Percentiles rank a stretch among this genome's conserved stretches.
phyloP scores from a whole-genome alignment of 1,284 basidiomycete species.

The Fomitopsis betulina region DNA sequence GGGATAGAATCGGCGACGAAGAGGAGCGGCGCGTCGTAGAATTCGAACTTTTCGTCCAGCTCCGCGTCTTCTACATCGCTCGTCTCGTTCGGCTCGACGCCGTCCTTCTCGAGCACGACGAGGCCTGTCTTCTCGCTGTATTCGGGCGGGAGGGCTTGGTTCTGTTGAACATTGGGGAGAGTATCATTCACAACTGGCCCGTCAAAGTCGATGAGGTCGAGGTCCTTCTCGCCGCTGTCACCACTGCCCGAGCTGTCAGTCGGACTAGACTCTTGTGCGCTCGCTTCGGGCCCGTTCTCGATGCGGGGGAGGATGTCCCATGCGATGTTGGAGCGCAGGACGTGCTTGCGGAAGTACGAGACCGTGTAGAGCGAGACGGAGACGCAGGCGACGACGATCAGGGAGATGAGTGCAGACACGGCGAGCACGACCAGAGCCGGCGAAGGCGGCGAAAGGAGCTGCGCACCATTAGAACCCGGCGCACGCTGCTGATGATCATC shows the following conservation, averaged over 20 bases:
- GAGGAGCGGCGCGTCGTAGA: constrained; percentile 4
- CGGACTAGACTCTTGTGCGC: not conserved
- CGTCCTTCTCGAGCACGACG: constrained; percentile 2
- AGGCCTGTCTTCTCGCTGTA: constrained; percentile 14
- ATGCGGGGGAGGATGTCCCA: constrained; percentile 32
- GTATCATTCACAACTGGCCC: not conserved
- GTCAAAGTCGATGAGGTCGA: not conserved
- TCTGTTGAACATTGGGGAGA: not conserved
- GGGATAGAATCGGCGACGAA: constrained; percentile 7
- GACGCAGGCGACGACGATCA: constrained; percentile 33
- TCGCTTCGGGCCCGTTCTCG: constrained; percentile 21
- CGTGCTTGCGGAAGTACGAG: constrained; percentile 26
- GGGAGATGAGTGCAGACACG: constrained; percentile 32
- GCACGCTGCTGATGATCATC: constrained; percentile 3
- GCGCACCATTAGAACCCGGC: not conserved
- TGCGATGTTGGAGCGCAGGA: constrained; percentile 27
- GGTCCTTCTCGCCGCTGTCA: not conserved
- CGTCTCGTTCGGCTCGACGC: too few relatives aligned
- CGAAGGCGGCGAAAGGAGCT: not conserved
- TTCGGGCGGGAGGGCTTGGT: not conserved
- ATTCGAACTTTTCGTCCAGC: constrained; percentile 8
- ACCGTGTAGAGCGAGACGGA: constrained; percentile 30
- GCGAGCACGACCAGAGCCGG: constrained; percentile 28
- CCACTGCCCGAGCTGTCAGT: not conserved
- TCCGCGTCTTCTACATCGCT: too few relatives aligned